Evolutionary conservation across 2,329 filamentous ascomycete genomes (phyloP).

Genomic region (Colletotrichum noveboracense): DNA sequence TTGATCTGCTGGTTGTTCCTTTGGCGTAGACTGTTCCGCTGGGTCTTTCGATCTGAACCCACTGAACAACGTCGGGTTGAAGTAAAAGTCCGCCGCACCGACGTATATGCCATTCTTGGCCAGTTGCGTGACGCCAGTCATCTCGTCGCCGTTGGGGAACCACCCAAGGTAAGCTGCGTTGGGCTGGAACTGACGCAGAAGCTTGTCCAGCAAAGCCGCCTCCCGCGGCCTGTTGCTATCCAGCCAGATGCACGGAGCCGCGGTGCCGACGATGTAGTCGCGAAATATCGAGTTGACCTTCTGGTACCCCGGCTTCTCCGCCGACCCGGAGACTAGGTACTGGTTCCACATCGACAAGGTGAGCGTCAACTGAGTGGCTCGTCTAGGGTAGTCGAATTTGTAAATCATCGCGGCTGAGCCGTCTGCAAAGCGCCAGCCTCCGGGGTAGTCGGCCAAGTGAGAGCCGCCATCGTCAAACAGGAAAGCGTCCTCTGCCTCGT

Average conservation of each 20-base stretch:
- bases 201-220: neutral
- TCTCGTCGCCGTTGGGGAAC: slow-evolving; percentile 4
- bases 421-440: slow-evolving; percentile 3
- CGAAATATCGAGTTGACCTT: neutral
- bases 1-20: neutral
- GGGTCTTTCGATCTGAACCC: neutral
- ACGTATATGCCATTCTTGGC: neutral
- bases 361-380: neutral
- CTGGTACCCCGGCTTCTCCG: neutral
- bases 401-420: neutral
- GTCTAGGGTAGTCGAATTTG: neutral
- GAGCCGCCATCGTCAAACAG: neutral
- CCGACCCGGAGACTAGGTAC: neutral
- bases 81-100: neutral
- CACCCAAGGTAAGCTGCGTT: slow-evolving; percentile 1
- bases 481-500: neutral
- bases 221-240: neutral
- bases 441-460: neutral
- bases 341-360: slow-evolving; percentile 2
- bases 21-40: neutral
- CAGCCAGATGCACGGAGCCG: neutral
- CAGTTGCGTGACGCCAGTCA: neutral
- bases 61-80: slow-evolving; percentile 1
- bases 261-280: neutral
- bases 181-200: neutral